Percentiles rank a stretch among this genome's conserved stretches.
Conservation (phyloP, 2,329 filamentous ascomycete genomes). For the Esteya vermicola region DNA sequence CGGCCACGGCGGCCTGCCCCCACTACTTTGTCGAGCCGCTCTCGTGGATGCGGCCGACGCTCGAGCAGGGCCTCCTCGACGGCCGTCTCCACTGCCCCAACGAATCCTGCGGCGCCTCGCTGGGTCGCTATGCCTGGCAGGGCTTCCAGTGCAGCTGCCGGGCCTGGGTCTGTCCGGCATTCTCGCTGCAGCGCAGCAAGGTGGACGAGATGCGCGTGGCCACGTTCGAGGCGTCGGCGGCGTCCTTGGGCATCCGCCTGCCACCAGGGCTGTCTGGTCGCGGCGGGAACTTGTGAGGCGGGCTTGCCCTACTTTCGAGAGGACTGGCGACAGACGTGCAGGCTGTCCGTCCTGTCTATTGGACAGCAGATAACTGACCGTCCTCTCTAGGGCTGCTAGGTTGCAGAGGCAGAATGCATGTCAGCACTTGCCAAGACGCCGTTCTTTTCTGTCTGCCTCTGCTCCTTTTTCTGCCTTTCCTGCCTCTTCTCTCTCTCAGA, state of each 20-base stretch:
- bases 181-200: conserved; percentile 68
- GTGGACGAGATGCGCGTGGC: conserved; percentile 51
- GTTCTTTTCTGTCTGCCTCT: too few relatives aligned
- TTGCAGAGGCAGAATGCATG: too few relatives aligned
- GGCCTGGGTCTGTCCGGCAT: conserved; percentile 80
- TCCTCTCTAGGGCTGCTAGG: too few relatives aligned
- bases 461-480: too few relatives aligned
- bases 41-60: conserved; percentile 81
- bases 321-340: too few relatives aligned
- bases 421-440: too few relatives aligned
- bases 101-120: conserved; percentile 59
- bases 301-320: too few relatives aligned
- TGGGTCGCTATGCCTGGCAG: conserved; percentile 94
- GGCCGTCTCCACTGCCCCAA: conserved; percentile 78
- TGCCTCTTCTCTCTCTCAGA: too few relatives aligned
- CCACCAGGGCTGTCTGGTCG: conserved; percentile 24
- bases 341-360: too few relatives aligned
- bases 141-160: conserved; percentile 86
- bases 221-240: conserved; percentile 11
- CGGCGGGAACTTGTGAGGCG: not conserved
- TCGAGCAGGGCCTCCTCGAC: conserved; percentile 69
- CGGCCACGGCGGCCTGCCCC: conserved; percentile 39
- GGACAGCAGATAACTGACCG: too few relatives aligned
- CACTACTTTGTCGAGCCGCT: conserved; percentile 88
- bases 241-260: conserved; percentile 35